Percentiles rank a stretch among this genome's conserved stretches.
Evolutionary conservation across 2,329 filamentous ascomycete genomes (phyloP).

Genomic region (Aureobasidium uvarum): DNA sequence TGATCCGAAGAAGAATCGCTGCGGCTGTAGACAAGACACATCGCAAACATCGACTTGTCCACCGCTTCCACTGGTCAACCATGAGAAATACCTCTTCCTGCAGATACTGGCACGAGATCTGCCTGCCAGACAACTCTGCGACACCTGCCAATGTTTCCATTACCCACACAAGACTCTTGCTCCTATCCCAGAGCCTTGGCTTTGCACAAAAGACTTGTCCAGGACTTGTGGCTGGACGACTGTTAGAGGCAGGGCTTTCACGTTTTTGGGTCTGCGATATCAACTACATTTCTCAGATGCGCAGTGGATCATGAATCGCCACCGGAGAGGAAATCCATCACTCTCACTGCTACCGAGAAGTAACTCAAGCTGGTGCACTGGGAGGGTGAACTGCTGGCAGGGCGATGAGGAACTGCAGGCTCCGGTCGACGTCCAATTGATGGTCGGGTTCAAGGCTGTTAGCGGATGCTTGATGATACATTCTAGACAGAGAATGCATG

Average conservation of each 20-base stretch:
- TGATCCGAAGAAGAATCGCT: neutral
- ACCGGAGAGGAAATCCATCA: neutral
- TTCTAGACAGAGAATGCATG: neutral
- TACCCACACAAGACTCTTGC: neutral
- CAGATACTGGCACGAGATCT: neutral
- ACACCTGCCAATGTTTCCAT: neutral
- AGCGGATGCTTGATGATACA: neutral
- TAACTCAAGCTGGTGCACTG: neutral
- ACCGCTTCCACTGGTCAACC: neutral
- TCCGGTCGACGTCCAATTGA: neutral
- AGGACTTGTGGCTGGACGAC: neutral
- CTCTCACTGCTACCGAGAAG: neutral
- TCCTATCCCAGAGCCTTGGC: neutral
- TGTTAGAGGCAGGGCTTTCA: neutral
- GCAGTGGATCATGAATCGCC: neutral
- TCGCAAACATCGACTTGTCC: neutral
- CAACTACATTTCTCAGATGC: neutral
- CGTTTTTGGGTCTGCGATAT: neutral
- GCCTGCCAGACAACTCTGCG: neutral
- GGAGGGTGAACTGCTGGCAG: neutral
- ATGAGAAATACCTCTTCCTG: constrained; percentile 1
- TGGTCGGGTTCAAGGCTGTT: neutral
- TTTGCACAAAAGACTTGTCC: neutral
- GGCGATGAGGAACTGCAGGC: neutral
- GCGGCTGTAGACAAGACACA: neutral